Evolutionary conservation across 805 yeast genomes (phyloP), one percentile per base, ranked within the genome.

Genomic region (Zygosaccharomyces kombuchaensis): DNA sequence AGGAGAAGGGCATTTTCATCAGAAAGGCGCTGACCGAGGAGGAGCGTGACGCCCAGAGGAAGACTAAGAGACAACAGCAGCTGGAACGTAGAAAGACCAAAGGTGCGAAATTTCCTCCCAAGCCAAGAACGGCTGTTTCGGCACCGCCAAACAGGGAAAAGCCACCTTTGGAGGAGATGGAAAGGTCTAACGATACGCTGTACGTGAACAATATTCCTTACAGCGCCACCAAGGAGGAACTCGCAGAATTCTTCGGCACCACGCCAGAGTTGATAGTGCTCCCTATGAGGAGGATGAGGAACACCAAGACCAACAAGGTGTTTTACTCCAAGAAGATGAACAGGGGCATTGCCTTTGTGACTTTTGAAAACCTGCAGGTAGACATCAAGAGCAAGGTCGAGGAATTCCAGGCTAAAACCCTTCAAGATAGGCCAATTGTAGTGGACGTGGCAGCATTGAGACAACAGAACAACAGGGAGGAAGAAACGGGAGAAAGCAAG

Each of bases 161-260:
- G 43, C 52, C 66, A 23, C 66, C 68, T 46, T 62, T 70, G 45
- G 69, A 64, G 30, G 62, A 68, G 53, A 67, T 70, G 60, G 67
- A 59, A 38, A 67, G 67, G 57, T 68, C 74, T 12, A 58, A 50
- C 3, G 67, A 81, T 52, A 84, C 84, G 54, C 69, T 85, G 31
- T 78, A 81, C 51, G 73, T 85, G 47, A 79, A 81, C 47, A 81
- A 78, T 54, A 71, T 80, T 47, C 86, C 81, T 46, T 88, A 86
- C 47, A 75, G 76, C 50, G 73, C 74, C 25, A 71, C 77, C 34
- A 82, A 81, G 60, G 74, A 73, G 6, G 82, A 81, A 51, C 61
- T 81, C 48, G 70, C 70, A 44, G 73, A 69, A 35, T 71, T 76
- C 53, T 80, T 80, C 58, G 80, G 72, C 17, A 74, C 73, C 49